These are phyloP conservation scores for Recurvomyces mirabilis DNA, from an alignment of 495 filamentous ascomycete species.

Conservation along the genomic window DNA sequence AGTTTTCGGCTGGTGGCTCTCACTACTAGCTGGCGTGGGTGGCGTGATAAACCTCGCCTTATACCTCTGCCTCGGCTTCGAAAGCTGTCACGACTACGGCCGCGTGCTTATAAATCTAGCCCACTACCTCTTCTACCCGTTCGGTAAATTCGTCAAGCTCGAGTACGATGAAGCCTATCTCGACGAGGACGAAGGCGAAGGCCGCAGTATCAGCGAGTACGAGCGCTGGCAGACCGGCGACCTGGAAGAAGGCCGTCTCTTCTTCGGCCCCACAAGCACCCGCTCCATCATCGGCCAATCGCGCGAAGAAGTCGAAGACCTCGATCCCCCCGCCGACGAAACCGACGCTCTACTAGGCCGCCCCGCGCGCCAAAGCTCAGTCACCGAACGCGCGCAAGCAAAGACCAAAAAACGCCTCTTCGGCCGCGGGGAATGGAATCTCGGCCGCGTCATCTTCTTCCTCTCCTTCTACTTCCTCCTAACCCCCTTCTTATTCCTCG, in stretches of 20 bases:
- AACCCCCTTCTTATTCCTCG: constrained; percentile 75
- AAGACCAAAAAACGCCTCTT: constrained; percentile 82
- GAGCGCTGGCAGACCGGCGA: constrained; percentile 98
- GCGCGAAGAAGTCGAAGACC: constrained; percentile 67
- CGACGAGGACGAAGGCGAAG: constrained; percentile 96
- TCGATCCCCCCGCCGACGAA: constrained; percentile 55
- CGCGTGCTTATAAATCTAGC: constrained; percentile 73
- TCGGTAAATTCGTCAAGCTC: constrained; percentile 88
- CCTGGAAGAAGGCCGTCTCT: constrained; percentile 84
- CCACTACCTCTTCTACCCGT: constrained; percentile 85
- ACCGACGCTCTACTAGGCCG: constrained; percentile 82
- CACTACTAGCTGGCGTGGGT: constrained; percentile 58
- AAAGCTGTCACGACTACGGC: constrained; percentile 77
- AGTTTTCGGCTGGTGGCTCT: constrained; percentile 96
- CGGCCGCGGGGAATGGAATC: constrained; percentile 89
- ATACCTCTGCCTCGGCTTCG: constrained; percentile 53
- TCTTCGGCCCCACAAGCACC: constrained; percentile 73
- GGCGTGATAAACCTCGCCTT: constrained; percentile 43
- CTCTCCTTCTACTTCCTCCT: constrained; percentile 90
- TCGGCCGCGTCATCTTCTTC: constrained; percentile 92
- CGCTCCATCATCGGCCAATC: constrained; percentile 82
- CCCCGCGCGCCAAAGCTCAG: constrained; percentile 32
- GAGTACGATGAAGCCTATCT: constrained; percentile 88
- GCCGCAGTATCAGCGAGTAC: constrained; percentile 97
- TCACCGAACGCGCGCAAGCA: constrained; percentile 35